Percentiles rank a stretch among this genome's conserved stretches.
These are phyloP conservation scores for Entoloma clypeatum DNA, from an alignment of 1,284 basidiomycete species.

Conservation along the genomic window DNA sequence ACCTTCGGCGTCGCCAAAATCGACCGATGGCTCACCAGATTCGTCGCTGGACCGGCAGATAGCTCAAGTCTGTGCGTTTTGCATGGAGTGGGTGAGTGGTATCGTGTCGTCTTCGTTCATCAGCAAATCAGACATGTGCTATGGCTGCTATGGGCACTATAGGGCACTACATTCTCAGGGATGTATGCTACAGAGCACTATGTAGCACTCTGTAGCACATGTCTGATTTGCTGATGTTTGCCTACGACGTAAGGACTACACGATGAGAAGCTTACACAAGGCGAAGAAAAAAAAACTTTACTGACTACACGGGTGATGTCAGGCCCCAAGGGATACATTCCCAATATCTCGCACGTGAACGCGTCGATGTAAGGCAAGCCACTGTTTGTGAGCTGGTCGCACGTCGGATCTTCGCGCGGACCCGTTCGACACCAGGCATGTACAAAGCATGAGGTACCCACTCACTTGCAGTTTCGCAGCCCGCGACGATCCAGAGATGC, in stretches of 20 bases:
- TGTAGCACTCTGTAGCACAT: too few relatives aligned
- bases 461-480: slow-evolving; percentile 42
- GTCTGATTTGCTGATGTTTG: too few relatives aligned
- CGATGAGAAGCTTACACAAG: not conserved
- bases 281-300: slow-evolving; percentile 17
- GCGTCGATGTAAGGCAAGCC: slow-evolving; percentile 53
- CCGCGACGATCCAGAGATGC: slow-evolving; percentile 18
- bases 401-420: slow-evolving; percentile 32
- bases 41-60: slow-evolving; percentile 31
- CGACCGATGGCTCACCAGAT: slow-evolving; percentile 32
- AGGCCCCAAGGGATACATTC: slow-evolving; percentile 36
- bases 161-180: too few relatives aligned
- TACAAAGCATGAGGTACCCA: not conserved
- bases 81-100: slow-evolving; percentile 42
- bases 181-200: too few relatives aligned
- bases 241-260: too few relatives aligned
- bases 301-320: slow-evolving; percentile 38
- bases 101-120: slow-evolving; percentile 49
- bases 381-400: slow-evolving; percentile 43
- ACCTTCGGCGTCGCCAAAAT: slow-evolving; percentile 42
- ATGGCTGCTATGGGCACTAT: too few relatives aligned
- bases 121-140: too few relatives aligned
- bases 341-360: slow-evolving; percentile 45
- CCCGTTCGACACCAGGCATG: not conserved
- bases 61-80: slow-evolving; percentile 36